Evolutionary conservation across 306 rosid species (phyloP).

Genomic region (Dalbergia cochinchinensis): DNA sequence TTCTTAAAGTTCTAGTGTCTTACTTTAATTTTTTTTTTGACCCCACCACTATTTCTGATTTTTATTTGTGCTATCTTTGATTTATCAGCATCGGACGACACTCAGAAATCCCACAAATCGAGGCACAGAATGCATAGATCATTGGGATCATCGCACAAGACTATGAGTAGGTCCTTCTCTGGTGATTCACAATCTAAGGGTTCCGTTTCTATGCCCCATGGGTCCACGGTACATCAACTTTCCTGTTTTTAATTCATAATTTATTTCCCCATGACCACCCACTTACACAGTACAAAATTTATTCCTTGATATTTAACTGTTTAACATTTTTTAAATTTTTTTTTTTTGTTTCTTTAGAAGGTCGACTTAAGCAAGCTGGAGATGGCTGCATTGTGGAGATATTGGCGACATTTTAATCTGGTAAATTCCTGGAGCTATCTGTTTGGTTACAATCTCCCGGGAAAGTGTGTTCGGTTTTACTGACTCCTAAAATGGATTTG

Average conservation of each 20-base stretch:
- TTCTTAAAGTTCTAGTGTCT: conserved; percentile 54
- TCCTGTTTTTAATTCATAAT: conserved; percentile 14
- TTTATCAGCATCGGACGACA: conserved; percentile 87
- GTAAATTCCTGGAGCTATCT: conserved; percentile 56
- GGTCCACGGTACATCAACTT: conserved; percentile 72
- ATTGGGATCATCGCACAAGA: conserved; percentile 89
- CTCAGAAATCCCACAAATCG: conserved; percentile 89
- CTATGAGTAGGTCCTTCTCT: conserved; percentile 89
- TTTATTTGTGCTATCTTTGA: conserved; percentile 45
- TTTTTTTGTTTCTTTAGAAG: conserved; percentile 62
- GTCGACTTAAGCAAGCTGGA: conserved; percentile 93
- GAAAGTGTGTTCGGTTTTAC: conserved; percentile 10
- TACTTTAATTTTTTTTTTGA: conserved; percentile 52
- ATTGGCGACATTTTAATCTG: conserved; percentile 96
- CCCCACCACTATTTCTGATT: conserved; percentile 57
- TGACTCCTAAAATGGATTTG: conserved; percentile 34
- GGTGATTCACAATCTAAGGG: conserved; percentile 92
- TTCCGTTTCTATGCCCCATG: conserved; percentile 78
- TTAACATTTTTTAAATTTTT: not conserved
- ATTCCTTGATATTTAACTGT: conserved; percentile 38
- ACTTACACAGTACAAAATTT: conserved; percentile 22
- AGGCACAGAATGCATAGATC: conserved; percentile 88
- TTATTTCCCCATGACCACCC: conserved; percentile 24
- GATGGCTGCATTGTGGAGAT: conserved; percentile 97
- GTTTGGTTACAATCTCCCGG: not conserved